These are phyloP conservation scores for Dothiorella sarmentorum DNA, from an alignment of 2,329 filamentous ascomycete genomes.

Conservation along the genomic window DNA sequence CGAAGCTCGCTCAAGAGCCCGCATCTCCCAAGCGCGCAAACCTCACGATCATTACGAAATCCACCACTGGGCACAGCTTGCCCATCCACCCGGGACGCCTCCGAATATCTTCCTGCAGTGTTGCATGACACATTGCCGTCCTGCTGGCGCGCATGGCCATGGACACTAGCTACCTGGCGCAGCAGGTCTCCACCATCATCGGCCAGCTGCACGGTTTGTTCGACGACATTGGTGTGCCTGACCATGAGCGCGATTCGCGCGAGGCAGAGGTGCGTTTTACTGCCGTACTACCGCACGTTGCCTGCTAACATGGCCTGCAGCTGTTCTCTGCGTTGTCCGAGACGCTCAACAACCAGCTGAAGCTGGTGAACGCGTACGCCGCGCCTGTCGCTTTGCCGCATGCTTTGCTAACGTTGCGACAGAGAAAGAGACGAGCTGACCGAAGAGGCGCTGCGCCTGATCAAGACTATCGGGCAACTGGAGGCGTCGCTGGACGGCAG, in stretches of 20 bases:
- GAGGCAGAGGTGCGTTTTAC: conserved; percentile 72
- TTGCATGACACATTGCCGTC: conserved; percentile 10
- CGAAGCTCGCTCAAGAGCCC: not conserved
- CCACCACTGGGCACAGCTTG: conserved; percentile 2
- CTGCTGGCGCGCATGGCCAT: conserved; percentile 46
- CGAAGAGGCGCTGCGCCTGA: conserved; percentile 83
- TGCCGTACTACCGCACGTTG: not conserved
- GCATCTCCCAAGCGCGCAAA: not conserved
- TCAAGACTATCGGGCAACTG: conserved; percentile 89
- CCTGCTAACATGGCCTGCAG: conserved; percentile 45
- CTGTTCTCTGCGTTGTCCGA: conserved; percentile 90
- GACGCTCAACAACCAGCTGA: conserved; percentile 85
- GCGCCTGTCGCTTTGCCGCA: not conserved
- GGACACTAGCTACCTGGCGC: conserved; percentile 88
- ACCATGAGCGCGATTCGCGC: conserved; percentile 83
- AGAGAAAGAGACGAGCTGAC: conserved; percentile 85
- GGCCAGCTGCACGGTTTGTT: conserved; percentile 90
- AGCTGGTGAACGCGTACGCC: conserved; percentile 66
- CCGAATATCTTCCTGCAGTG: conserved; percentile 1
- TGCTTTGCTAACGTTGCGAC: conserved; percentile 17
- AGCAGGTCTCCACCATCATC: conserved; percentile 94
- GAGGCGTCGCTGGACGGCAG: conserved; percentile 81
- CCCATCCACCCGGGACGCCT: conserved; percentile 1
- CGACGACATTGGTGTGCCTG: conserved; percentile 94
- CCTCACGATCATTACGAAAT: not conserved